Conservation (phyloP, 2,329 filamentous ascomycete species). For the Fusarium albidum region DNA sequence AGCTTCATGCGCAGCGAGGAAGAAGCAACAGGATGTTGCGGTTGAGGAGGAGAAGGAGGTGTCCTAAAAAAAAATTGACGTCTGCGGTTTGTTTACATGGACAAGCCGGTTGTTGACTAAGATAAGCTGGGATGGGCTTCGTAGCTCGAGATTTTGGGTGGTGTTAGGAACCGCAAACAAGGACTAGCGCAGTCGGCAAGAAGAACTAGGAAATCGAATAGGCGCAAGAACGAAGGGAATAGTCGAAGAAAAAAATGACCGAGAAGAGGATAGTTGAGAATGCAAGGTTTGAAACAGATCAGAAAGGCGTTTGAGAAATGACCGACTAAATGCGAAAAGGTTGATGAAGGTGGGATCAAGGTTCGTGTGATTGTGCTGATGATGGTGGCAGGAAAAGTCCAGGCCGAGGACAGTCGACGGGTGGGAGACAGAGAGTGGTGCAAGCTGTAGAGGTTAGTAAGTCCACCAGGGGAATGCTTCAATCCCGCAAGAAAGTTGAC, state of each 20-base stretch:
- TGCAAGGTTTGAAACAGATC: conserved; percentile 21
- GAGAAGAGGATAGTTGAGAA: conserved; percentile 21
- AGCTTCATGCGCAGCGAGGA: conserved; percentile 20
- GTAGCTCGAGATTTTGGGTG: conserved; percentile 24
- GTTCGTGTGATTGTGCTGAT: conserved; percentile 21
- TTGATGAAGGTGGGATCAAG: conserved; percentile 22
- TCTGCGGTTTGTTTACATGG: conserved; percentile 38
- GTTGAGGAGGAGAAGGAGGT: conserved; percentile 5
- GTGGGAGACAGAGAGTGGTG: too few species aligned
- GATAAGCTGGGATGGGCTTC: conserved; percentile 18
- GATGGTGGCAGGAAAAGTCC: neutral
- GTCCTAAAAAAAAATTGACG: conserved; percentile 11
- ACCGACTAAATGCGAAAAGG: conserved; percentile 7
- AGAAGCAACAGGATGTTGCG: conserved; percentile 3
- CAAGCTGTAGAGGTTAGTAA: conserved; percentile 27
- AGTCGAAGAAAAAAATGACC: conserved; percentile 16
- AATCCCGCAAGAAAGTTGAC: conserved; percentile 18
- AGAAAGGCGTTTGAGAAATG: conserved; percentile 19
- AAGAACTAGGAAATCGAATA: conserved; percentile 17
- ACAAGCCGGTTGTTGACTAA: conserved; percentile 29
- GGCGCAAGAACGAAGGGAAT: conserved; percentile 7
- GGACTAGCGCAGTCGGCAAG: conserved; percentile 17
- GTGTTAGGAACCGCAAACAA: conserved; percentile 25
- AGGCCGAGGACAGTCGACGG: neutral
- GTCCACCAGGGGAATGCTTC: conserved; percentile 1